phyloP scores from a whole-genome alignment of 2,329 filamentous ascomycete genomes.

The Pseudogymnoascus sp. region DNA sequence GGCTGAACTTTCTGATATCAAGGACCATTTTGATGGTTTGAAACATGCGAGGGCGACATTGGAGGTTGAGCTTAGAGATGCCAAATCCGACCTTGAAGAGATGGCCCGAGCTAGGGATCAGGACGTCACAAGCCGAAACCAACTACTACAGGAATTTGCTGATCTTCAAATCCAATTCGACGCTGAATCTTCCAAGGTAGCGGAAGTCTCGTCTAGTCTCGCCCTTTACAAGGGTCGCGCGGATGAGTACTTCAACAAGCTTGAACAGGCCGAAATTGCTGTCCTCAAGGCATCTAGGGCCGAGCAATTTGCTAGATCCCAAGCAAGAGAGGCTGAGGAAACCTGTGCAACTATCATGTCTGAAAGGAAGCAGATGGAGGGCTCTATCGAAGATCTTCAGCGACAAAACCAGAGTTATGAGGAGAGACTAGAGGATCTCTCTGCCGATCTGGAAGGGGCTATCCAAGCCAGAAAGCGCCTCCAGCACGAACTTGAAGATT shows the following conservation, averaged over 20 bases:
- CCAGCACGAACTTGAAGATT: constrained; percentile 96
- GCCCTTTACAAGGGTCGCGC: constrained; percentile 84
- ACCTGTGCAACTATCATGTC: constrained; percentile 84
- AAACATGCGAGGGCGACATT: constrained; percentile 71
- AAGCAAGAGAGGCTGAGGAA: constrained; percentile 85
- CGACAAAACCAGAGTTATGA: constrained; percentile 83
- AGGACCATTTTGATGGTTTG: constrained; percentile 77
- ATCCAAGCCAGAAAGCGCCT: constrained; percentile 87
- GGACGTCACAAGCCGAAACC: constrained; percentile 77
- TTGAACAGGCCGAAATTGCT: constrained; percentile 93
- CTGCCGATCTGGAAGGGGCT: constrained; percentile 78
- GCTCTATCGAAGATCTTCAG: constrained; percentile 79
- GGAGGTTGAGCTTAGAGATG: constrained; percentile 82
- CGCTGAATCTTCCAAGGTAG: constrained; percentile 74
- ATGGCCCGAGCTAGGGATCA: constrained; percentile 72
- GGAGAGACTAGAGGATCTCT: constrained; percentile 83
- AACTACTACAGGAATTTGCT: constrained; percentile 84
- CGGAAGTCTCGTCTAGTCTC: constrained; percentile 77
- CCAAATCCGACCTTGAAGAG: constrained; percentile 75
- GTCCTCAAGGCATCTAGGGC: constrained; percentile 87
- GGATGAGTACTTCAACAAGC: constrained; percentile 93
- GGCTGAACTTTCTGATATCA: constrained; percentile 77
- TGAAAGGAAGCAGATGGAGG: constrained; percentile 84
- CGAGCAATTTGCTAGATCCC: constrained; percentile 87
- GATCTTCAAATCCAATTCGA: constrained; percentile 91